Conservation (phyloP, 768 basidiomycete species). For the Clitopilus hobsonii region DNA sequence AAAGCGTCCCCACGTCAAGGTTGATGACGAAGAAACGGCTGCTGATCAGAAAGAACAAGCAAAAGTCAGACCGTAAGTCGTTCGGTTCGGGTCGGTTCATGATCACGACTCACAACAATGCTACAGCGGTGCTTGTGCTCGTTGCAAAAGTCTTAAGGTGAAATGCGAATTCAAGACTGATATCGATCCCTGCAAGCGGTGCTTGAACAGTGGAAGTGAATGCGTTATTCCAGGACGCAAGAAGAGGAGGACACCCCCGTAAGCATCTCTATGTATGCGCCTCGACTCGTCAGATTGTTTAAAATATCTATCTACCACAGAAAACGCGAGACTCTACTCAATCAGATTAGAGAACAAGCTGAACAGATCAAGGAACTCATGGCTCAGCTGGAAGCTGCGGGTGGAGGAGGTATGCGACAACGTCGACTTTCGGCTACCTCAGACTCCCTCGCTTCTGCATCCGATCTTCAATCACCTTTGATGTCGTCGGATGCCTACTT, state of each 20-base stretch:
- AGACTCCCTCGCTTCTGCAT: slow-evolving; percentile 21
- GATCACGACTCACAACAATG: not conserved
- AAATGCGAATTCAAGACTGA: slow-evolving; percentile 74
- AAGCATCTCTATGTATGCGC: slow-evolving; percentile 20
- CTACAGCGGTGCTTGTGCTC: slow-evolving; percentile 54
- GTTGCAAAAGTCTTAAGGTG: slow-evolving; percentile 68
- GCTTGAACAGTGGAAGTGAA: slow-evolving; percentile 63
- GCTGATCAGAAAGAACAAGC: slow-evolving; percentile 30
- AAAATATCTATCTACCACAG: slow-evolving; percentile 28
- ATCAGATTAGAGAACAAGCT: slow-evolving; percentile 71
- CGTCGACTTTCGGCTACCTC: slow-evolving; percentile 16
- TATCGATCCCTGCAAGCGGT: slow-evolving; percentile 72
- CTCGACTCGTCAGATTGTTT: not conserved
- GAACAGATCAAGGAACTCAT: slow-evolving; percentile 68
- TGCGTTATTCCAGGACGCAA: slow-evolving; percentile 83
- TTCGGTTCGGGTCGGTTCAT: not conserved
- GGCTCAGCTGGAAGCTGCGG: slow-evolving; percentile 54
- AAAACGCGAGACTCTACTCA: slow-evolving; percentile 77
- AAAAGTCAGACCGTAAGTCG: slow-evolving; percentile 41
- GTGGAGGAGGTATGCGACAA: slow-evolving; percentile 15
- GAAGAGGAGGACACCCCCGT: slow-evolving; percentile 77
- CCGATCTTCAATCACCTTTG: slow-evolving; percentile 29
- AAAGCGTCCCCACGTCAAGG: slow-evolving; percentile 33
- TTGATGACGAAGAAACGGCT: slow-evolving; percentile 26
- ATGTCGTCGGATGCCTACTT: slow-evolving; percentile 26